Evolutionary conservation across 2,329 filamentous ascomycete species (phyloP), one percentile per base, ranked within the genome.

Genomic region (Orbilia quercus): DNA sequence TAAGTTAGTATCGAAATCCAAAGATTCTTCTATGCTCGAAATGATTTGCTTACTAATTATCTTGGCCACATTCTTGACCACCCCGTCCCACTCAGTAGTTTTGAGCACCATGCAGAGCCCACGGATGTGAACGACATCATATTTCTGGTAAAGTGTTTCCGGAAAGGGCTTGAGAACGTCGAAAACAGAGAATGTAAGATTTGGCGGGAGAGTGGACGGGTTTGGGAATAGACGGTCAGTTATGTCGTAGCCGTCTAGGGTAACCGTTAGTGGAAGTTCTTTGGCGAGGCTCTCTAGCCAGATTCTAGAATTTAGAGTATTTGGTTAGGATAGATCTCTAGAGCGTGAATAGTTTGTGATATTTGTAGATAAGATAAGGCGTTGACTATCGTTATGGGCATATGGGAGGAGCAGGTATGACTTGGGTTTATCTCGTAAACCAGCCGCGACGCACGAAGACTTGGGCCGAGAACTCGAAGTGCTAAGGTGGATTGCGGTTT

Each of bases 151-250:
- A 14, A 72, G 14, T 2, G 20, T 20, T 18, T 72, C 51, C 2
- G 66, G 23, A 20, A 59, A 38, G 4, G 58, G 66, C 18, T 54
- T 44, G 3, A 72, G 53, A 16, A 64, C 25, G 36, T 64, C 28
- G 12, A 54, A 59, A 12, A 57, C 16, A 20, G 66, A 71, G 31
- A 72, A 72, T 4, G 14, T 58, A 36, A 59, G 36, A 14, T 72
- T 72, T 38, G 53, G 2, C 4, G 50, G 59, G 16, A 72, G 53
- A 12, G 51, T 72, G 4, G 59, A 58, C 0, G 51, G 16, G 16
- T 72, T 58, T 20, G 66, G 66, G 44, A 72, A 72, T 12, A 72
- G 45, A n/a, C 51, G 51, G 25, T 63, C 53, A 16, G 42, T 58
- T 23, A 64, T 59, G 14, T 65, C 66, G 16, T 59, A 72, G 14